Base-by-base conservation (phyloP, 257 asterid species). In the Mentha longifolia region DNA sequence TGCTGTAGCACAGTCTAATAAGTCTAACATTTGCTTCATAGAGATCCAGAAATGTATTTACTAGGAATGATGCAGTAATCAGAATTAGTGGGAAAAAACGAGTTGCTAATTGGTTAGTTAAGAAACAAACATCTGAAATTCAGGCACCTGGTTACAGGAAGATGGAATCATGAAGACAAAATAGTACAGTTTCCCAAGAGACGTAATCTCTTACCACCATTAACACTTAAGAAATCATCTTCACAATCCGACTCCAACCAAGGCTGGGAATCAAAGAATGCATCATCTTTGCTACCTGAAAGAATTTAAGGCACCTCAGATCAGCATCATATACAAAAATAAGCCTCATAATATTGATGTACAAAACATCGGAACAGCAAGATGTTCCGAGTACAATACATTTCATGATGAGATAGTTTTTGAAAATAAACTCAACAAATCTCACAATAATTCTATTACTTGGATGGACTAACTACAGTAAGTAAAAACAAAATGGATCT, bases 191-290 rank as follows among this genome's bases (percentile, higher is more conserved):
- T 37, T 25, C 22, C 12, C 51, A 61, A 52, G 76, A 35, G 22
- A 28, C 68, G n/a, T n/a, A n/a, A 8, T 42, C 47, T 62, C 95
- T 78, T 83, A 90, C 98, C 97, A 46, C 97, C 96, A 35, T 90
- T 87, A n/a, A 90, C 91, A 71, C 98, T 92, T 43, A 58, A 65
- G 70, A 87, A 92, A 67, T 90, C 98, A 70, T 92, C 97, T 45
- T 92, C 98, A 9, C 93, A 77, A 65, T 92, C 98, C 0, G 97
- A 92, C 64, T 92, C 98, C 22, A 90, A 61, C 93, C 97, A 90
- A 7, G 92, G 85, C 28, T 87, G 95, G 20, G 97, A 83, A 62
- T 92, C 96, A 33, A 87, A 90, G 80, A 92, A 90, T 19, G 83
- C 70, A 72, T 92, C 98, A 30, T 88, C 96, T 79, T 84, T 87